These are phyloP conservation scores for Dalechampia spathulata DNA, from an alignment of 441 rosid species.

Conservation along the genomic window DNA sequence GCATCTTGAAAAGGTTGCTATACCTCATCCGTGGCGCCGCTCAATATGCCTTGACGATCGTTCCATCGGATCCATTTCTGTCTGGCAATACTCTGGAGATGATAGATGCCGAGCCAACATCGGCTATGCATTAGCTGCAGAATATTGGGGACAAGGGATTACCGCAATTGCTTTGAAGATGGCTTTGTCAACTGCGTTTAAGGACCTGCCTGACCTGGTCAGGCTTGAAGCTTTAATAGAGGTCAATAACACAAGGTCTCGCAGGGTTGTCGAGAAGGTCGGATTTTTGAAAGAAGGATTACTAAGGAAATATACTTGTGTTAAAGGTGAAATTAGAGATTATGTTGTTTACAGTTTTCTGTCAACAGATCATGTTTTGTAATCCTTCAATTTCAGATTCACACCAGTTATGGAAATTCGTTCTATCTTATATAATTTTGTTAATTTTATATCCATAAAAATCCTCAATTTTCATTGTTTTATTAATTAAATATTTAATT, in stretches of 20 bases:
- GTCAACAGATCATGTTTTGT: constrained; percentile 16
- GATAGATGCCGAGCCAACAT: constrained; percentile 28
- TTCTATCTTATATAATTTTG: background rate
- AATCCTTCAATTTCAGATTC: no score
- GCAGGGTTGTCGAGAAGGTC: constrained; percentile 43
- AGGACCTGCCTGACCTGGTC: constrained; percentile 28
- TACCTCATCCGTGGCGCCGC: constrained; percentile 37
- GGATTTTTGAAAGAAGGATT: constrained; percentile 48
- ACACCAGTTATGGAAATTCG: background rate
- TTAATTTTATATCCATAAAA: no score
- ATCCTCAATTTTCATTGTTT: no score
- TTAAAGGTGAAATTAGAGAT: constrained; percentile 35
- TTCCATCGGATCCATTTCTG: constrained; percentile 33
- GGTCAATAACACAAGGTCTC: constrained; percentile 32
- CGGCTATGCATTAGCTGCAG: constrained; percentile 28
- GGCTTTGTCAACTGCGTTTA: constrained; percentile 25
- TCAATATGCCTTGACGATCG: constrained; percentile 38
- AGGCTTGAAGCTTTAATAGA: constrained; percentile 48
- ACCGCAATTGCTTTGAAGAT: constrained; percentile 28
- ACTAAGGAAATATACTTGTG: constrained; percentile 32
- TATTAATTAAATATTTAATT: background rate
- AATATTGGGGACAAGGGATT: constrained; percentile 38
- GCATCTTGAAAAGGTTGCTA: constrained; percentile 20
- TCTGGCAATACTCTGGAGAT: constrained; percentile 25
- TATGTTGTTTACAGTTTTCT: constrained; percentile 39